Conservation (phyloP, 192 early-diverging fungal genomes). For the Coemansia sp. region DNA sequence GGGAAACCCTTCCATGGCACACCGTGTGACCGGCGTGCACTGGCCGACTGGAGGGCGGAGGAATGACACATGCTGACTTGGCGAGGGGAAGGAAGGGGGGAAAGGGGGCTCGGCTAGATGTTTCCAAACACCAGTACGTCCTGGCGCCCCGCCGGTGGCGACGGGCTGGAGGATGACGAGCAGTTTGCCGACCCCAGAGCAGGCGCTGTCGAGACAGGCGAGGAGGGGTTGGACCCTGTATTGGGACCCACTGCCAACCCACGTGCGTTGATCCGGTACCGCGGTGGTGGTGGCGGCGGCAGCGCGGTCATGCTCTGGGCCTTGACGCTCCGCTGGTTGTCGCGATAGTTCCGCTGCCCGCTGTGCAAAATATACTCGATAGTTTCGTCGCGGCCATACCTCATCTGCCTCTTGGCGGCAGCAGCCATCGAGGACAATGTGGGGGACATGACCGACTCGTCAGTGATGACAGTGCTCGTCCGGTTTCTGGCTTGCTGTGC, state of each 20-base stretch:
- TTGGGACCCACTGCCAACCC: slow-evolving; percentile 31
- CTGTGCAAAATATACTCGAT: not conserved
- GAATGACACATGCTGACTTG: too few relatives aligned
- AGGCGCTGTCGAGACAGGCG: slow-evolving; percentile 5
- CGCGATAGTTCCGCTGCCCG: not conserved
- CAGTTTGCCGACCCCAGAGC: slow-evolving; percentile 2
- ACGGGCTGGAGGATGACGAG: slow-evolving; percentile 7
- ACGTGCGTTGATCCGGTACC: not conserved
- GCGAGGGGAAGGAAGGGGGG: not conserved
- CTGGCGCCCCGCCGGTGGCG: not conserved
- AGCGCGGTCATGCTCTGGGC: not conserved
- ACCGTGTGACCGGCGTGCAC: too few relatives aligned
- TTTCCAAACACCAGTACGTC: not conserved
- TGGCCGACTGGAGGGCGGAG: too few relatives aligned
- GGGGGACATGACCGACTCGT: not conserved
- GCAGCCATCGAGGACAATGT: not conserved
- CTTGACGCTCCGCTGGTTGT: not conserved
- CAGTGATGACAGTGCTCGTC: not conserved
- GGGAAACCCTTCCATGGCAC: not conserved
- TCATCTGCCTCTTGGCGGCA: not conserved
- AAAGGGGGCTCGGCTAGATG: not conserved
- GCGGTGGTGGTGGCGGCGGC: not conserved
- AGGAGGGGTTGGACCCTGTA: slow-evolving; percentile 31
- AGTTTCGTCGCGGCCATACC: not conserved
- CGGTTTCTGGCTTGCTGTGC: not conserved